Evolutionary conservation across 169 alveolate species (phyloP).

Genomic region (Plasmodium relictum): DNA sequence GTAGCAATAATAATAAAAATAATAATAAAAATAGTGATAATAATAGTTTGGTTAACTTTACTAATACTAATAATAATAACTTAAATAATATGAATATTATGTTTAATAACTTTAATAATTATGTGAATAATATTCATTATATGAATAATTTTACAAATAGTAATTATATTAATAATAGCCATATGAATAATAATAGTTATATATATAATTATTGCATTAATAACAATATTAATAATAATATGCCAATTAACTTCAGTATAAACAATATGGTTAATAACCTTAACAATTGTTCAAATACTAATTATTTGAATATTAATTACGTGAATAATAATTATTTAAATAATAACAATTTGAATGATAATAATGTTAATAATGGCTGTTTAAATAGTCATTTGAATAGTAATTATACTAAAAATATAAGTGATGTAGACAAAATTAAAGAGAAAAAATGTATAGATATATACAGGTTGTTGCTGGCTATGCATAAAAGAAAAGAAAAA

Average conservation of each 20-base stretch:
- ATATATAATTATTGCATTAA: neutral
- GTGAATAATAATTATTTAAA: neutral
- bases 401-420: neutral
- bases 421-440: constrained; percentile 5
- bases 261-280: too few species aligned
- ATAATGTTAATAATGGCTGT: neutral
- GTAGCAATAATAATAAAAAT: neutral
- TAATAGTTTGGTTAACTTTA: neutral
- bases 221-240: constrained; percentile 11
- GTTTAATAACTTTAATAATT: neutral
- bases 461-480: constrained; percentile 46
- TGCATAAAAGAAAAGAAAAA: constrained; percentile 60
- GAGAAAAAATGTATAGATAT: constrained; percentile 39
- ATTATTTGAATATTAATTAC: neutral
- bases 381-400: neutral
- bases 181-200: neutral
- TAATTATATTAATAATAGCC: neutral
- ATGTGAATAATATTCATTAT: neutral
- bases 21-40: neutral
- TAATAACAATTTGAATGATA: neutral
- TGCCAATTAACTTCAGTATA: neutral
- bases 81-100: neutral
- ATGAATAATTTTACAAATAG: constrained; percentile 2
- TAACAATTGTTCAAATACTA: too few species aligned
- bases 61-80: neutral